These are phyloP conservation scores for Tephrocybe sp. DNA, from an alignment of 768 basidiomycete genomes.

Conservation along the genomic window DNA sequence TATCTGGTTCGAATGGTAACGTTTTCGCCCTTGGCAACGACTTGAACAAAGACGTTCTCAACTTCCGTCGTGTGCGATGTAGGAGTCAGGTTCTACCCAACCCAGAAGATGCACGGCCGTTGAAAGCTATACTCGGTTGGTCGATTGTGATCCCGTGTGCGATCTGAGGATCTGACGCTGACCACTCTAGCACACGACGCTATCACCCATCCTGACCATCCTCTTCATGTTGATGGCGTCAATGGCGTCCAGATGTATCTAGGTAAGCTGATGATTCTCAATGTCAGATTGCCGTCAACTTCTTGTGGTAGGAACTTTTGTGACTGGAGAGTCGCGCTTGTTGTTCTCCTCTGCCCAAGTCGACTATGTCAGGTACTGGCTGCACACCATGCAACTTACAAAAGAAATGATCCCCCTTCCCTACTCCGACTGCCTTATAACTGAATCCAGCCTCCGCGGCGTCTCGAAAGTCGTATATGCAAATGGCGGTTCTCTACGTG, in stretches of 20 bases:
- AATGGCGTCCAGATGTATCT: slow-evolving; percentile 72
- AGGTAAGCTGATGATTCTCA: slow-evolving; percentile 41
- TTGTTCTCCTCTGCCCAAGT: slow-evolving; percentile 83
- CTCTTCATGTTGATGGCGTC: slow-evolving; percentile 61
- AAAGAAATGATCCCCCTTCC: slow-evolving; percentile 67
- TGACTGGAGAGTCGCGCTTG: slow-evolving; percentile 73
- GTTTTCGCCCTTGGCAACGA: neutral
- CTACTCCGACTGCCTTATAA: slow-evolving; percentile 75
- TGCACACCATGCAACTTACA: slow-evolving; percentile 72
- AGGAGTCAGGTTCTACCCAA: slow-evolving; percentile 63
- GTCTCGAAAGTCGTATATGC: slow-evolving; percentile 59
- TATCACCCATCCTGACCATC: slow-evolving; percentile 69
- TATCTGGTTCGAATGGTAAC: slow-evolving; percentile 79
- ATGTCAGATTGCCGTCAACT: neutral
- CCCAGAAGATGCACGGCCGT: slow-evolving; percentile 53
- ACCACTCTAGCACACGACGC: slow-evolving; percentile 55
- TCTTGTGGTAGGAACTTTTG: slow-evolving; percentile 52
- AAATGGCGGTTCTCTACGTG: slow-evolving; percentile 53
- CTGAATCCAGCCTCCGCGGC: slow-evolving; percentile 52
- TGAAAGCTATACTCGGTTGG: slow-evolving; percentile 68
- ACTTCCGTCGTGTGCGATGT: neutral
- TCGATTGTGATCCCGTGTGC: neutral
- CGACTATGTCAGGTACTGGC: slow-evolving; percentile 84
- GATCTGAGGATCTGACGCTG: neutral
- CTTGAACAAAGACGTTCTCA: neutral